Evolutionary conservation across 2,329 filamentous ascomycete genomes (phyloP).

Genomic region (Aspergillus sp.): DNA sequence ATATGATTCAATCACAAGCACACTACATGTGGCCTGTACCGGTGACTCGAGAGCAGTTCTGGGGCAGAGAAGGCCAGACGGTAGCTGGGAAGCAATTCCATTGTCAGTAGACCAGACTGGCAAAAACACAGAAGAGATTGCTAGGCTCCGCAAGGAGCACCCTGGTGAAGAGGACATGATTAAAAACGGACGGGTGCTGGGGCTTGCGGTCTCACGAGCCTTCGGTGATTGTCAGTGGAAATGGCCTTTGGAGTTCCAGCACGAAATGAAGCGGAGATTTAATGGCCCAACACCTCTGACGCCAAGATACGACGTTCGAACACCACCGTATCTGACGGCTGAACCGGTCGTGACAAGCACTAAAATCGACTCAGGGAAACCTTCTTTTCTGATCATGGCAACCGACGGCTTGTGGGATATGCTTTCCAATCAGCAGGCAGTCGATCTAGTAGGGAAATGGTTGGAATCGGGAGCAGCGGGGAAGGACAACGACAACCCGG

Average conservation of each 20-base stretch:
- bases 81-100: slow-evolving; percentile 52
- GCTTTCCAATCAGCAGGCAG: slow-evolving; percentile 58
- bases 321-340: slow-evolving; percentile 68
- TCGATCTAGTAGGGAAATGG: slow-evolving; percentile 60
- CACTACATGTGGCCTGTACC: slow-evolving; percentile 62
- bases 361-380: slow-evolving; percentile 46
- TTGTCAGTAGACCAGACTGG: slow-evolving; percentile 68
- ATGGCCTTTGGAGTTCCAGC: slow-evolving; percentile 55
- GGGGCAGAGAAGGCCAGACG: slow-evolving; percentile 41
- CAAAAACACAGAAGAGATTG: slow-evolving; percentile 59
- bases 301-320: slow-evolving; percentile 37
- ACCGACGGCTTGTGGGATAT: slow-evolving; percentile 68
- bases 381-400: slow-evolving; percentile 65
- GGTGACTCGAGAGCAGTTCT: slow-evolving; percentile 69
- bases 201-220: slow-evolving; percentile 61
- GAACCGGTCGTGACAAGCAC: slow-evolving; percentile 64
- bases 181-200: slow-evolving; percentile 60
- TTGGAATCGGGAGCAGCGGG: slow-evolving; percentile 38
- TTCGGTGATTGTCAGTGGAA: slow-evolving; percentile 72
- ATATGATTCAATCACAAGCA: slow-evolving; percentile 56
- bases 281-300: slow-evolving; percentile 45
- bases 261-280: slow-evolving; percentile 32
- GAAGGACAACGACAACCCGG: slow-evolving; percentile 32
- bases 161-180: slow-evolving; percentile 62
- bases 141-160: slow-evolving; percentile 57